Base-by-base conservation (phyloP, 23 red algal species). In the Gracilariopsis chorda region DNA sequence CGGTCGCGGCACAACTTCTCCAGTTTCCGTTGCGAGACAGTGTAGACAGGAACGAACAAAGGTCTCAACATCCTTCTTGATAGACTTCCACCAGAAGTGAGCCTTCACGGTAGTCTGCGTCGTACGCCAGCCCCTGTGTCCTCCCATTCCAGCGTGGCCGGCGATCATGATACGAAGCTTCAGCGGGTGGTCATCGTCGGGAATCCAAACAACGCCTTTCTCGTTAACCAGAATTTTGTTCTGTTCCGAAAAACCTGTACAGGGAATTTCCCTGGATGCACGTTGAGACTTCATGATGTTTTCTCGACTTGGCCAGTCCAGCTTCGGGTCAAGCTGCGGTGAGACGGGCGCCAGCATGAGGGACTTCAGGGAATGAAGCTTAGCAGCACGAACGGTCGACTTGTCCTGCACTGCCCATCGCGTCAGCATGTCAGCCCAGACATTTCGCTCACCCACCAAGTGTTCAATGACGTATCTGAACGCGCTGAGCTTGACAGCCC, bases 401-500 rank as follows among this genome's bases (percentile, higher is more conserved):
- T n/a, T 24, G 20, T n/a, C 14, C 63, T 70, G 63, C 16, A 32
- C 63, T 70, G 63, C 28, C 63, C 25, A 70, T 32, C 63, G 17
- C 0, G 2, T 52, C 9, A 79, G 47, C 1, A 79, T 52, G 33
- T 79, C 0, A 9, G 74, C 74, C 44, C 74, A 79, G 0, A 79
- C 47, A 24, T 79, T 79, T 9, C 1, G 1, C 20, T 0, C 63
- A 11, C 23, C 48, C 12, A n/a, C 0, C 47, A 79, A 19, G n/a
- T 57, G 41, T 30, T 53, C 74, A 41, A 83, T 60, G 49, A 29
- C 33, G 5, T 2, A 83, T 2, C 53, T 13, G 36, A 63, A 83
- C 3, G 53, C 62, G 20, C 46, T 57, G 14, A 85, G 35, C n/a
- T 65, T 85, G 16, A 85, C 68, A 0, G 81, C 1, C 81, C 81